Conservation (phyloP, 2,329 filamentous ascomycete genomes). For the Penicillium sp. region DNA sequence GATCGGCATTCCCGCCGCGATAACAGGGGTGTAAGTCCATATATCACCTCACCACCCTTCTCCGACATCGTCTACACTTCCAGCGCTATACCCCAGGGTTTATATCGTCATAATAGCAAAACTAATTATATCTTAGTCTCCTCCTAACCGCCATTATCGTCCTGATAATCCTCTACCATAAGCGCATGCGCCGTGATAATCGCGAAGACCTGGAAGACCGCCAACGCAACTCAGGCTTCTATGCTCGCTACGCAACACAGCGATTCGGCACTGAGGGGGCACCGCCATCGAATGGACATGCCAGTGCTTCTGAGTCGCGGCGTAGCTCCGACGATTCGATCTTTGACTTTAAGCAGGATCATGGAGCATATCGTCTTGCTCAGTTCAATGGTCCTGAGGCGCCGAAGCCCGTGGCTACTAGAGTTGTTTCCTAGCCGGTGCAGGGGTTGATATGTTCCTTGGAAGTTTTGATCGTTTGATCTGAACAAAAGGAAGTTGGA, state of each 20-base stretch:
- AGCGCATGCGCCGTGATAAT: background rate
- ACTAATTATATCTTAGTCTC: background rate
- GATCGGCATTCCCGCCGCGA: conserved; percentile 5
- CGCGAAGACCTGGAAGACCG: conserved; percentile 7
- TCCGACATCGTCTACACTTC: background rate
- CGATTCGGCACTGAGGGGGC: background rate
- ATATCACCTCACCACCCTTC: background rate
- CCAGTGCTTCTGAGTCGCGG: background rate
- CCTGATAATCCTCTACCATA: conserved; percentile 3
- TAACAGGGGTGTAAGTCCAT: conserved; percentile 4
- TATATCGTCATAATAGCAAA: background rate
- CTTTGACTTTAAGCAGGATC: conserved; percentile 9
- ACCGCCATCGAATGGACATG: background rate
- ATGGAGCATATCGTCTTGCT: conserved; percentile 4
- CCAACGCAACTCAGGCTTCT: background rate
- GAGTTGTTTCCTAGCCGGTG: background rate
- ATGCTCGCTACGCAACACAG: conserved; percentile 1
- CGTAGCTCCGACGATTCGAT: conserved; percentile 1
- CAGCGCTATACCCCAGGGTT: background rate
- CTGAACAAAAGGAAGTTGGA: background rate
- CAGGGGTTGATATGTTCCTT: background rate
- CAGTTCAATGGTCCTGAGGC: background rate
- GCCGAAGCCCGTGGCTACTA: background rate
- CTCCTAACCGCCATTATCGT: background rate
- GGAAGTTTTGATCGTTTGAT: background rate